Base-by-base conservation (phyloP, 306 rosid species). In the Lablab purpureus region DNA sequence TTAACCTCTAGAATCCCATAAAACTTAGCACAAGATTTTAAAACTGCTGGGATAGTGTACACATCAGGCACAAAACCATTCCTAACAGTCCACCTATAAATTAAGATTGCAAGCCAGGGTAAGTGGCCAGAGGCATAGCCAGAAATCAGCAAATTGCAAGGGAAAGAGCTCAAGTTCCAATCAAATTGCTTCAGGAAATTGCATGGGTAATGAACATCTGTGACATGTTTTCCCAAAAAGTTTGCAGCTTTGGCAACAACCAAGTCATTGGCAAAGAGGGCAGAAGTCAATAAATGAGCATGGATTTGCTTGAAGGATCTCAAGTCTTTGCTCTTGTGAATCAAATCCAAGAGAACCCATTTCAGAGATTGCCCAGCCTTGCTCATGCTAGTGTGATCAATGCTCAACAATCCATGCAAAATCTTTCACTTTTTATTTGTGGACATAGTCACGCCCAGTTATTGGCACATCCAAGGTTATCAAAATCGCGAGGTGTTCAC, bases 1-100 rank as follows among this genome's bases (percentile, higher is more conserved):
- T 79, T 85, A 40, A 91, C 90, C 71, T 90, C 95, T 59, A 37
- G 60, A 56, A 75, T 83, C 45, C 95, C 97, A 22, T 52, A 73
- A 84, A 86, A 91, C 85, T 84, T 88, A 7, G 89, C 74, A 85
- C 98, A 91, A n/a, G 95, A 87, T 81, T 93, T 93, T 78, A 93
- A 37, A 82, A 88, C 83, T 11, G 88, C 89, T 2, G 95, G 92
- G 65, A 91, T 70, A 62, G 93, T 91, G 75, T 66, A 93, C 47
- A 78, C 80, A 77, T 91, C 98, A 49, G 97, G 89, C 49, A 81
- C 50, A 83, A 93, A 93, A 25, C 92, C 98, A 58, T 89, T 87
- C 71, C 90, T 80, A 22, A 88, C 76, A 56, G 71, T 54, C 81
- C 84, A 86, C 73, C 84, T 87, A 79, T 82, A 85, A 70, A 85